Conservation (phyloP, 768 basidiomycete species). For the Kwoniella newhampshirensis region DNA sequence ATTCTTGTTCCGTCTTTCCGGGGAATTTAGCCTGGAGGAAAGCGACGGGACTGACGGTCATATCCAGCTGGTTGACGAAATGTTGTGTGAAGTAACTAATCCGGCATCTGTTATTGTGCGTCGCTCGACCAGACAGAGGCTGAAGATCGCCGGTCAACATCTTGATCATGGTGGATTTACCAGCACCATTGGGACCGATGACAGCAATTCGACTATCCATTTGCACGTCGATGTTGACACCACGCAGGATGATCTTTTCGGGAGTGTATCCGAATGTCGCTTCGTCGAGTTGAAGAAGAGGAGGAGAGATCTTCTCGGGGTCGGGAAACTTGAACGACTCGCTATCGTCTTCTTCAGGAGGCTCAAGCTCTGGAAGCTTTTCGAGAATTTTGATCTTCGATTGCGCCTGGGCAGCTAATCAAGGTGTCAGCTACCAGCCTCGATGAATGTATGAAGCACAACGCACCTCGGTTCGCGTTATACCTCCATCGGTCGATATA, state of each 20-base stretch:
- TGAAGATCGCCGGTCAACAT: slow-evolving; percentile 79
- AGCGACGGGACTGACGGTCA: slow-evolving; percentile 84
- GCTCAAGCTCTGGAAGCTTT: slow-evolving; percentile 89
- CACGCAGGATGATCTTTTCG: slow-evolving; percentile 73
- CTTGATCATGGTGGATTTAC: slow-evolving; percentile 98
- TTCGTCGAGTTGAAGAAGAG: slow-evolving; percentile 85
- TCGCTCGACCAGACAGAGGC: slow-evolving; percentile 74
- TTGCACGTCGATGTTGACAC: slow-evolving; percentile 84
- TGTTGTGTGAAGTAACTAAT: slow-evolving; percentile 57
- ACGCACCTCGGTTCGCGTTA: slow-evolving; percentile 78
- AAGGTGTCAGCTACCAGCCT: slow-evolving; percentile 2
- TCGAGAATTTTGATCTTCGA: slow-evolving; percentile 70
- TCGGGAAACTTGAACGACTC: slow-evolving; percentile 97
- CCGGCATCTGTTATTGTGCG: slow-evolving; percentile 84
- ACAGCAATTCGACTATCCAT: slow-evolving; percentile 93
- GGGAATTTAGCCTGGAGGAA: slow-evolving; percentile 91
- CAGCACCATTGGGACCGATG: slow-evolving; percentile 91
- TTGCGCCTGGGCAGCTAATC: slow-evolving; percentile 75
- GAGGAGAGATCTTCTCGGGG: slow-evolving; percentile 95
- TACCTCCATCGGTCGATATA: slow-evolving; percentile 99
- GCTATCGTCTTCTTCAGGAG: slow-evolving; percentile 86
- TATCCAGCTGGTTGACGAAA: slow-evolving; percentile 89
- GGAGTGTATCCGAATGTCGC: slow-evolving; percentile 83
- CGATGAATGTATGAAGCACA: neutral
- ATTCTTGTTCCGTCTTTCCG: slow-evolving; percentile 93